Percentiles rank a stretch among this genome's conserved stretches.
Evolutionary conservation across 1,284 basidiomycete species (phyloP).

Genomic region (Cryptococcus sp.): DNA sequence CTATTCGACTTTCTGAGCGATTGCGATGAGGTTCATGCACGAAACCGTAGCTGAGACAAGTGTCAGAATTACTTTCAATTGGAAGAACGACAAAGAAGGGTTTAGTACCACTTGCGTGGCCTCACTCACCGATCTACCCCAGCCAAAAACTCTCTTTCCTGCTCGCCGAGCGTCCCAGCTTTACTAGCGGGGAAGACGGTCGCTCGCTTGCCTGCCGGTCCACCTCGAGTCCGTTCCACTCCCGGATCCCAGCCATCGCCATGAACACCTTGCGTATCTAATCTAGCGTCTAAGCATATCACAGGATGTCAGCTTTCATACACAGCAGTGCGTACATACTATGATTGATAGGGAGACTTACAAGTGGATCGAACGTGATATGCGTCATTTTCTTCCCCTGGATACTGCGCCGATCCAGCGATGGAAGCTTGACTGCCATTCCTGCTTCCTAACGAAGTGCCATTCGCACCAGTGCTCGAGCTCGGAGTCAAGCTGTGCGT

Average conservation of each 20-base stretch:
- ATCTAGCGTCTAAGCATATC: conserved; percentile 63
- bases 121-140: conserved; percentile 73
- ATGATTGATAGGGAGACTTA: conserved; percentile 24
- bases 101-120: not conserved
- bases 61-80: not conserved
- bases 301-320: not conserved
- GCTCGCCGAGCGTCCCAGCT: conserved; percentile 37
- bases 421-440: conserved; percentile 29
- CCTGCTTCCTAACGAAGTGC: not conserved
- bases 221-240: conserved; percentile 87
- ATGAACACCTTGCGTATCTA: conserved; percentile 79
- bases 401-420: conserved; percentile 40
- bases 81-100: conserved; percentile 16
- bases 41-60: conserved; percentile 74
- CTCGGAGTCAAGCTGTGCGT: not conserved
- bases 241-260: conserved; percentile 91
- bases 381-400: conserved; percentile 73
- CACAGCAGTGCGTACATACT: not conserved
- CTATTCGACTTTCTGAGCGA: conserved; percentile 68
- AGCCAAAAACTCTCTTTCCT: conserved; percentile 68
- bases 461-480: conserved; percentile 7
- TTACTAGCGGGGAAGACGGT: conserved; percentile 60
- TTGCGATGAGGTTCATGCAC: conserved; percentile 64
- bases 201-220: conserved; percentile 53
- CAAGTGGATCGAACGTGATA: conserved; percentile 83